Evolutionary conservation across 306 rosid species (phyloP).

Genomic region (Glycine latifolia): DNA sequence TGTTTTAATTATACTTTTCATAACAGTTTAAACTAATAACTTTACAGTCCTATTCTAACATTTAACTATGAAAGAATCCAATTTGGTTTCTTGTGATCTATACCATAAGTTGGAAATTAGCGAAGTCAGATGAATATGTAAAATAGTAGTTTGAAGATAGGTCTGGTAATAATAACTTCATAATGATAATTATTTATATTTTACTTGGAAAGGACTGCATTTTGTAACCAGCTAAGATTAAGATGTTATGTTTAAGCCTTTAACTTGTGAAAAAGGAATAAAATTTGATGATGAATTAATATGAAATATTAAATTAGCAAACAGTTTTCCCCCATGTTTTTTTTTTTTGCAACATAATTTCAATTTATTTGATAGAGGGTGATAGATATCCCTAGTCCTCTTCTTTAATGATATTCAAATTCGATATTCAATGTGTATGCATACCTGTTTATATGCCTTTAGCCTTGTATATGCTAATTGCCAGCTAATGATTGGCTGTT

Average conservation of each 20-base stretch:
- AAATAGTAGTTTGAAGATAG: conserved; percentile 22
- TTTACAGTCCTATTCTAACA: not conserved
- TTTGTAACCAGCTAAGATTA: conserved; percentile 9
- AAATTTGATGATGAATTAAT: conserved; percentile 13
- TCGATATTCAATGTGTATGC: conserved; percentile 24
- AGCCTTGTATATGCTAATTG: not conserved
- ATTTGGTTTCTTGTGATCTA: conserved; percentile 24
- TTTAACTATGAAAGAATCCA: not conserved
- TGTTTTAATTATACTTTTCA: conserved; percentile 1
- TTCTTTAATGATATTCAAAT: not conserved
- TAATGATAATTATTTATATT: conserved; percentile 17
- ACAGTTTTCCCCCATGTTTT: not conserved
- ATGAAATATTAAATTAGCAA: conserved; percentile 17
- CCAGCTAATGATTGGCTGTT: conserved; percentile 28
- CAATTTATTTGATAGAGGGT: not conserved
- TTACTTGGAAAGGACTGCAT: conserved; percentile 27
- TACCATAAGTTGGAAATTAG: conserved; percentile 16
- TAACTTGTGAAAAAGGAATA: not conserved
- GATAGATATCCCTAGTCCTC: not conserved
- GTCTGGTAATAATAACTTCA: conserved; percentile 24
- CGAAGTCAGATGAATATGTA: not conserved
- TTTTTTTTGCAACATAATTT: conserved; percentile 9
- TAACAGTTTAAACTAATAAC: not conserved
- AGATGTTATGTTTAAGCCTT: conserved; percentile 26
- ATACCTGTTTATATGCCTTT: conserved; percentile 2